A percentile compares a stretch with the other conserved stretches of the same genome.
These are phyloP conservation scores for Pholiota conissans DNA, from an alignment of 768 basidiomycete genomes.

Conservation along the genomic window DNA sequence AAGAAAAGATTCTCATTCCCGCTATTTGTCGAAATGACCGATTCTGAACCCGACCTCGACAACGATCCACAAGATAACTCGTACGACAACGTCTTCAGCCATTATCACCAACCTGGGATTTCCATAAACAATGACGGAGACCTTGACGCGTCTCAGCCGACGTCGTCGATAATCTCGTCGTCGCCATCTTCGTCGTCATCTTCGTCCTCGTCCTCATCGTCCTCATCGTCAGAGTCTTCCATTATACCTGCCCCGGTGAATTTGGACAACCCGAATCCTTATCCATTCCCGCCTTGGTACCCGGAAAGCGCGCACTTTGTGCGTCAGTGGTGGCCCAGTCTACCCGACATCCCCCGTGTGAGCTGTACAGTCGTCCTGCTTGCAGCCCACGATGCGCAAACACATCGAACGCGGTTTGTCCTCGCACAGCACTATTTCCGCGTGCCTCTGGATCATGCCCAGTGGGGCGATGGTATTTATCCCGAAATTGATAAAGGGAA, in stretches of 20 bases:
- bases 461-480: constrained; percentile 24
- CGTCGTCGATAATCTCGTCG: constrained; percentile 1
- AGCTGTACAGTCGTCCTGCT: constrained; percentile 75
- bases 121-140: constrained; percentile 13
- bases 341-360: constrained; percentile 60
- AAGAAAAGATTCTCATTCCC: constrained; percentile 57
- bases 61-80: constrained; percentile 1
- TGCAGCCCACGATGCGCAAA: constrained; percentile 58
- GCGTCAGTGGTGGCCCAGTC: constrained; percentile 78
- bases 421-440: constrained; percentile 77
- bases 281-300: constrained; percentile 67
- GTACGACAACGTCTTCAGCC: background rate
- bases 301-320: constrained; percentile 78
- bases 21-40: background rate
- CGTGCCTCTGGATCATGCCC: constrained; percentile 51
- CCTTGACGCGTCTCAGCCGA: constrained; percentile 4
- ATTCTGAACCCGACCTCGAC: constrained; percentile 15
- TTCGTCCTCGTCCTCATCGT: constrained; percentile 5
- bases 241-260: constrained; percentile 8
- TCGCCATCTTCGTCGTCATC: constrained; percentile 15
- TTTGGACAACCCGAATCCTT: constrained; percentile 48
- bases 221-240: constrained; percentile 10
- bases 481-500: constrained; percentile 16
- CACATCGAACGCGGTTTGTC: constrained; percentile 60
- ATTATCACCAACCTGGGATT: background rate